phyloP scores from a whole-genome alignment of 164 flowering plant genomes.

The Warburgia ugandensis region DNA sequence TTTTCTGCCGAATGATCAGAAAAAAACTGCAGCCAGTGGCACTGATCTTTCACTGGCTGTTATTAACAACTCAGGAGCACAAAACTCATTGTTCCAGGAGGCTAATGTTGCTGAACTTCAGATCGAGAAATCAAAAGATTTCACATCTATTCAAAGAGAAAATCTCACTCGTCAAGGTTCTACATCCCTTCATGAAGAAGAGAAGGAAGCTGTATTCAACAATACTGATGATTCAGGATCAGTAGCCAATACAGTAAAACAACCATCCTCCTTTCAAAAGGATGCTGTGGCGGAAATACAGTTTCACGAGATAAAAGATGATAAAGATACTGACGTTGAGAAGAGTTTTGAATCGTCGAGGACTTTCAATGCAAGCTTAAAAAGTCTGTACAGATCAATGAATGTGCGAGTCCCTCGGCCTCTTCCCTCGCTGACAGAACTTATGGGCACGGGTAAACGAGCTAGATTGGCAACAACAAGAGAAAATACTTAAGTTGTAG shows the following conservation, averaged over 20 bases:
- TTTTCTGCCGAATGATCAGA: conserved; percentile 8
- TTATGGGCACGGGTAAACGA: conserved; percentile 43
- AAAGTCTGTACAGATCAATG: conserved; percentile 67
- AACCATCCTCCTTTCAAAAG: not conserved
- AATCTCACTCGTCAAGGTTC: not conserved
- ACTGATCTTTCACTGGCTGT: conserved; percentile 1
- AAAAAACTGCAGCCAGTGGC: not conserved
- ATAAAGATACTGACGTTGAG: conserved; percentile 7
- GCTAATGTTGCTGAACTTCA: conserved; percentile 11
- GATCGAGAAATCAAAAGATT: conserved; percentile 7
- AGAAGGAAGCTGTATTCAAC: too few relatives aligned
- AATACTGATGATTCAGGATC: too few relatives aligned
- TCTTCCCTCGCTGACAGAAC: conserved; percentile 68
- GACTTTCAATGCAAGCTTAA: conserved; percentile 33
- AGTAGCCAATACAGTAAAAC: not conserved
- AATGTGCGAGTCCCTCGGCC: conserved; percentile 74
- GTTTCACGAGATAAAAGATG: conserved; percentile 3
- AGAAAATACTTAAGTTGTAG: too few relatives aligned
- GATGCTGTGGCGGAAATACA: too few relatives aligned
- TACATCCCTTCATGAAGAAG: not conserved
- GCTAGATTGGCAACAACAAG: conserved; percentile 38
- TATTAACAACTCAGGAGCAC: conserved; percentile 4
- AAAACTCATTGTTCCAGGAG: conserved; percentile 9
- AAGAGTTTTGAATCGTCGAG: conserved; percentile 25
- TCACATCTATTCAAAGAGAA: conserved; percentile 8